Evolutionary conservation across 2,329 filamentous ascomycete species (phyloP), one percentile per base, ranked within the genome.

Genomic region (Iodosphaeria phyllophila): DNA sequence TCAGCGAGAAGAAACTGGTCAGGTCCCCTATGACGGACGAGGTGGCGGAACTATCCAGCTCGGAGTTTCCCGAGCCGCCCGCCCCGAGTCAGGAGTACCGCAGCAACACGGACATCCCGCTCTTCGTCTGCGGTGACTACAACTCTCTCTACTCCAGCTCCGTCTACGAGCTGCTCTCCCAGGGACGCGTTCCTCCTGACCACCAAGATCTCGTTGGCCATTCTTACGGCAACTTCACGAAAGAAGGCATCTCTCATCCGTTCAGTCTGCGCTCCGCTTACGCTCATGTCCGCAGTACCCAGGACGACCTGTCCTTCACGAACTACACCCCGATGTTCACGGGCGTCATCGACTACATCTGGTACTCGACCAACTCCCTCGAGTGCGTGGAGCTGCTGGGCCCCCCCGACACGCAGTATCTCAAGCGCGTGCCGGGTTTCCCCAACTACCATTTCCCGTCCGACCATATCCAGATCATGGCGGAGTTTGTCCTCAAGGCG

Each of bases 261-360:
- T 98, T 95, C 58, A 86, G 75, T 42, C 60, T 98, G 35, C 82
- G 89, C 42, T 92, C 89, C 13, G 74, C 83, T 3, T 98, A 98
- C 48, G 68, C 69, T 18, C 68, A 77, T 33, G 74, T 92, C 26
- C 75, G 75, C 33, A 76, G 86, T 43, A 71, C 89, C 18, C 72
- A 74, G 5, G 77, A 83, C 29, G 80, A 92, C 45, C 56, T 95
- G 38, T 71, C 72, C 4, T 98, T 92, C 48, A 98, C 89, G 23
- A 98, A 98, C 51, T 98, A 95, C 51, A 91, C 83, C 9, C 84
- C 89, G 1, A 71, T 72, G n/a, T 98, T 93, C 52, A 68, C 70
- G 25, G 84, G 83, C 32, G 79, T 91, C 29, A 77, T 98, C 36
- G 89, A 98, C 47, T 93, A 95, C 50, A 82, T 98, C 41, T 95